Base-by-base conservation (phyloP, 306 rosid genomes). In the Luffa acutangula region DNA sequence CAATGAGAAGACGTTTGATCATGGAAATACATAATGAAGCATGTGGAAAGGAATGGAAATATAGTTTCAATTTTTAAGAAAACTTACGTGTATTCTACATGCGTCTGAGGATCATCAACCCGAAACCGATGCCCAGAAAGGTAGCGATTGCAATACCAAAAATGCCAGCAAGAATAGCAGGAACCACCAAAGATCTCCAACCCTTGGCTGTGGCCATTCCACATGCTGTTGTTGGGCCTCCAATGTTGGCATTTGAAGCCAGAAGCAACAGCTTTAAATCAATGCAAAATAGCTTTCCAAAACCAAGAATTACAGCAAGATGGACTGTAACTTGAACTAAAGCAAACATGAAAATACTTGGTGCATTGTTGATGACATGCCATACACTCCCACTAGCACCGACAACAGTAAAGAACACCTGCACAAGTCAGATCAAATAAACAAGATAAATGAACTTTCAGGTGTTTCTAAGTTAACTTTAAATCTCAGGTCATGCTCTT, bases 181-280 rank as follows among this genome's bases (percentile, higher is more conserved):
- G 93, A 88, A 90, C 93, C 74, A 89, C 93, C 81, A 90, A 81
- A 52, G 94, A 86, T 15, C 83, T 83, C 93, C 93, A 91, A 5
- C 92, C 90, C 82, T 88, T 85, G 14, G 97, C 87, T 10, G 87
- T 88, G 25, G 98, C 94, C 98, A 93, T 91, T 36, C 94, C 92
- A 85, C 95, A 88, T 20, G 98, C 92, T 21, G 97, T 93, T 45
- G 98, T 93, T 1, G 94, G 97, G 72, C 94, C 93, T 59, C 96
- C 96, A 43, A 93, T 78, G 13, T 88, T 91, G 84, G 97, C 97
- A 84, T 93, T 93, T 39, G 97, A 93, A 72, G 96, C 94, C 82
- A 91, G 45, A 65, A 91, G 90, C 73, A 86, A 52, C 43, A 88
- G 77, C 85, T 88, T 91, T 39, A 93, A 79, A 77, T 93, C 94